Conservation (phyloP, 2,329 filamentous ascomycete genomes). For the Ophiostoma ulmi region DNA sequence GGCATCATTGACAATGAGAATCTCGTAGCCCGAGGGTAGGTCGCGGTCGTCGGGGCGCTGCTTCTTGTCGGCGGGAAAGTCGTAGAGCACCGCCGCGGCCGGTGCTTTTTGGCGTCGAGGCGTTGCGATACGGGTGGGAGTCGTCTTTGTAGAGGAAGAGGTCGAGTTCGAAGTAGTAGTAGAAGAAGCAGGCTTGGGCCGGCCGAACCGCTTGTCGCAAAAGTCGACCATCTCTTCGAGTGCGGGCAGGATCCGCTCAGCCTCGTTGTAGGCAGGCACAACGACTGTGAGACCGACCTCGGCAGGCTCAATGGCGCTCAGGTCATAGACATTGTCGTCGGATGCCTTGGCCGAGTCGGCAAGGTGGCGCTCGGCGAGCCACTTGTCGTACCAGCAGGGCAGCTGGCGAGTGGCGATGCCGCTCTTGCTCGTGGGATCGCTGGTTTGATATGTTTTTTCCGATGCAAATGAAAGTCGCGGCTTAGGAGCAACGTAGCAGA, state of each 20-base stretch:
- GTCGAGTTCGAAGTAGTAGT: background rate
- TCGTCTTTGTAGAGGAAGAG: background rate
- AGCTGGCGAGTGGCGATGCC: conserved; percentile 47
- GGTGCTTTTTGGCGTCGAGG: conserved; percentile 17
- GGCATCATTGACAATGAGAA: conserved; percentile 85
- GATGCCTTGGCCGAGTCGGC: conserved; percentile 33
- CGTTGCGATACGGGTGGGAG: conserved; percentile 18
- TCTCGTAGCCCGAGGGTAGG: conserved; percentile 70
- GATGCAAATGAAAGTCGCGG: conserved; percentile 68
- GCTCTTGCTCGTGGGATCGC: conserved; percentile 56
- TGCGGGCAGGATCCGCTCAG: conserved; percentile 74
- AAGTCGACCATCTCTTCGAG: conserved; percentile 87
- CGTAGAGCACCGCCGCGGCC: conserved; percentile 31
- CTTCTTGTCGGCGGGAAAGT: conserved; percentile 35
- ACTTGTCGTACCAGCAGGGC: conserved; percentile 83
- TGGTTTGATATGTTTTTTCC: conserved; percentile 81
- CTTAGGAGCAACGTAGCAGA: conserved; percentile 72
- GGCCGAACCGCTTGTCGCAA: conserved; percentile 71
- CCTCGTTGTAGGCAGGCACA: conserved; percentile 93
- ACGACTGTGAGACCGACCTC: conserved; percentile 87
- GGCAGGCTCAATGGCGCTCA: conserved; percentile 63
- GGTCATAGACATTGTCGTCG: conserved; percentile 42
- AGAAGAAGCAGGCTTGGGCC: conserved; percentile 29
- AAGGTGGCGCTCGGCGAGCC: conserved; percentile 56
- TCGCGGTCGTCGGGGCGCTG: conserved; percentile 28